A percentile compares a stretch with the other conserved stretches of the same genome.
Evolutionary conservation across 2,329 filamentous ascomycete species (phyloP).

Genomic region (Tolypocladium paradoxum): DNA sequence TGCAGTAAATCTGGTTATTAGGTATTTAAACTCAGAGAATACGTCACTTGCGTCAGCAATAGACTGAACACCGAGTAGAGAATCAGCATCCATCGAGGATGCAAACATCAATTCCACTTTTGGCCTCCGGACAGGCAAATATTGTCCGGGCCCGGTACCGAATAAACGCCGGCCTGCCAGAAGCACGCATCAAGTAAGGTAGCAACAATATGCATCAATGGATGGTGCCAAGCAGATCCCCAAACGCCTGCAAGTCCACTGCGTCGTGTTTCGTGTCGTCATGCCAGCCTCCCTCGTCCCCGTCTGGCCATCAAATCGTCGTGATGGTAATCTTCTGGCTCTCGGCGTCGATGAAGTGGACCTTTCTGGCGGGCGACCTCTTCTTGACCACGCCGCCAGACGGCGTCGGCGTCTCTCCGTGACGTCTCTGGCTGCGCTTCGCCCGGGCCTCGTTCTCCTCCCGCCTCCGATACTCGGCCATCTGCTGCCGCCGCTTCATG

Average conservation of each 20-base stretch:
- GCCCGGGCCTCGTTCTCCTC: slow-evolving; percentile 51
- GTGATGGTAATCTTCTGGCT: slow-evolving; percentile 17
- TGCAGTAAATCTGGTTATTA: neutral
- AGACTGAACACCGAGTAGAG: neutral
- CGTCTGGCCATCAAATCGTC: slow-evolving; percentile 13
- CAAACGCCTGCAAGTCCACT: neutral
- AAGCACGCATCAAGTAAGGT: no score
- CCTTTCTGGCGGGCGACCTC: slow-evolving; percentile 21
- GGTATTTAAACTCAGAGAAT: neutral
- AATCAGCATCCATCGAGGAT: neutral
- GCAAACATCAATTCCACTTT: neutral
- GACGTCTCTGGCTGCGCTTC: slow-evolving; percentile 40
- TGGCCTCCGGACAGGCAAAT: neutral
- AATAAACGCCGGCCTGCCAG: neutral
- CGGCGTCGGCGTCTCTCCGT: slow-evolving; percentile 18
- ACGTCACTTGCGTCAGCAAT: neutral
- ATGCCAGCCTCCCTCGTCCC: neutral
- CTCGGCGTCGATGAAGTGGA: slow-evolving; percentile 31
- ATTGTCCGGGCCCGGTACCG: neutral
- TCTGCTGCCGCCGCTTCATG: slow-evolving; percentile 47
- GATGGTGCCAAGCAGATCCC: neutral
- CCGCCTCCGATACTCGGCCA: slow-evolving; percentile 50
- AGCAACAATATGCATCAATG: neutral
- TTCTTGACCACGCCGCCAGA: slow-evolving; percentile 12
- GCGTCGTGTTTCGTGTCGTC: neutral